Conservation (phyloP, 2,329 filamentous ascomycete species). For the Arthroderma sp. region DNA sequence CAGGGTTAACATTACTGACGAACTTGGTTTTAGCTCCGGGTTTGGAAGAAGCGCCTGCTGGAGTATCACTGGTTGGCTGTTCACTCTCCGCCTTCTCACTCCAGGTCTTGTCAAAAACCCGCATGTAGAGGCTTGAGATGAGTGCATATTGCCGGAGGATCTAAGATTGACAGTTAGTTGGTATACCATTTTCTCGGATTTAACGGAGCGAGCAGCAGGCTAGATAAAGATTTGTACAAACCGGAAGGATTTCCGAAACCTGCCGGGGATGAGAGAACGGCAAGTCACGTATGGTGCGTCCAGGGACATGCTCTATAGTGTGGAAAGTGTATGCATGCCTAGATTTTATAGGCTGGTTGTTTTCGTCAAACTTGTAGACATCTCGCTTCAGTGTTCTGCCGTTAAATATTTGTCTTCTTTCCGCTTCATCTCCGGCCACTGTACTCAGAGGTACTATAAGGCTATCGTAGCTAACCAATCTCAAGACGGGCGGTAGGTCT, state of each 20-base stretch:
- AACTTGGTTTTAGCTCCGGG: slow-evolving; percentile 5
- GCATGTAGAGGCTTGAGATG: slow-evolving; percentile 26
- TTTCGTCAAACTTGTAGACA: slow-evolving; percentile 20
- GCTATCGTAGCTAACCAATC: slow-evolving; percentile 26
- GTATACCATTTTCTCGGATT: not conserved
- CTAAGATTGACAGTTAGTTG: slow-evolving; percentile 12
- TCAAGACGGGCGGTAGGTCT: slow-evolving; percentile 27
- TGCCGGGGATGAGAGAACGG: slow-evolving; percentile 34
- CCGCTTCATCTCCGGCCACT: slow-evolving; percentile 14
- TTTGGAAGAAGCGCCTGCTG: not conserved
- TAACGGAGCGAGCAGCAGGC: not conserved
- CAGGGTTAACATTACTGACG: slow-evolving; percentile 30
- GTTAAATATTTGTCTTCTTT: slow-evolving; percentile 13
- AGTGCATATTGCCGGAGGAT: slow-evolving; percentile 33
- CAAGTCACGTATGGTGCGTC: slow-evolving; percentile 28
- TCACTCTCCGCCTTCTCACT: slow-evolving; percentile 9
- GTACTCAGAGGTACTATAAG: slow-evolving; percentile 19
- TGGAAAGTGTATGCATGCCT: slow-evolving; percentile 33
- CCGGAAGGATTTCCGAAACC: slow-evolving; percentile 30
- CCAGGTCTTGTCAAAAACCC: slow-evolving; percentile 18
- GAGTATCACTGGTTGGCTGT: slow-evolving; percentile 6
- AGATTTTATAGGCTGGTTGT: slow-evolving; percentile 18
- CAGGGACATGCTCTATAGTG: slow-evolving; percentile 27
- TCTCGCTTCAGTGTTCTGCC: slow-evolving; percentile 18
- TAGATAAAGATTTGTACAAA: slow-evolving; percentile 11